phyloP scores from a whole-genome alignment of 305 asterid species.

The Andrographis paniculata region DNA sequence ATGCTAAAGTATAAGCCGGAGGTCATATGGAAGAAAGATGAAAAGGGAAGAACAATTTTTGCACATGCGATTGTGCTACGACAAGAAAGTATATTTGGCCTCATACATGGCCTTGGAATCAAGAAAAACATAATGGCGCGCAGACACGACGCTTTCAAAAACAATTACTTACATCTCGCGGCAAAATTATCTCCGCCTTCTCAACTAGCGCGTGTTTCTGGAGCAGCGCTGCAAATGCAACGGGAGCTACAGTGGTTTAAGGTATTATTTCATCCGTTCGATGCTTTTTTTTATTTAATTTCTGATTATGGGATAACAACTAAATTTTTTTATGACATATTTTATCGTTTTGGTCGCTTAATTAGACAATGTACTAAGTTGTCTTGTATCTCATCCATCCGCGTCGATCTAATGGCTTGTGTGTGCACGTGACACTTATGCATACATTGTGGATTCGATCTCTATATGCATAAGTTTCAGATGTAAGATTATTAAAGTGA shows the following conservation, averaged over 20 bases:
- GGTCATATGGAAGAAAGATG: constrained; percentile 31
- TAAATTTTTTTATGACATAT: too few species aligned
- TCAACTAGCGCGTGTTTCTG: constrained; percentile 23
- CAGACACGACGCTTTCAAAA: constrained; percentile 17
- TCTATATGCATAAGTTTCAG: too few species aligned
- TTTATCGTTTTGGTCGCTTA: too few species aligned
- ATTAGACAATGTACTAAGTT: too few species aligned
- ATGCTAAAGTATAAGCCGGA: constrained; percentile 27
- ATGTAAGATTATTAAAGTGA: too few species aligned
- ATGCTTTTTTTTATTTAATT: too few species aligned
- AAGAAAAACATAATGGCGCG: constrained; percentile 20
- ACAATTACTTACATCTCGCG: constrained; percentile 21
- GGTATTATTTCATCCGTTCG: too few species aligned
- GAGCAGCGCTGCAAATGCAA: constrained; percentile 48
- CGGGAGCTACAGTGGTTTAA: constrained; percentile 39
- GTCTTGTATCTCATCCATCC: too few species aligned
- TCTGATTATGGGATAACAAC: too few species aligned
- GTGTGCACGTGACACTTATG: too few species aligned
- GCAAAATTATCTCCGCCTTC: constrained; percentile 18
- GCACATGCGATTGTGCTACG: constrained; percentile 22
- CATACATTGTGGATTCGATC: too few species aligned
- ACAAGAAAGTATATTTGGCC: constrained; percentile 23
- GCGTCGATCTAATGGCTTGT: too few species aligned
- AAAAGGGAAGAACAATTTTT: constrained; percentile 28
- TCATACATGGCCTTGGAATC: constrained; percentile 15